Percentiles rank a stretch among this genome's conserved stretches.
phyloP scores from a whole-genome alignment of 306 rosid species.

The Alnus glutinosa region DNA sequence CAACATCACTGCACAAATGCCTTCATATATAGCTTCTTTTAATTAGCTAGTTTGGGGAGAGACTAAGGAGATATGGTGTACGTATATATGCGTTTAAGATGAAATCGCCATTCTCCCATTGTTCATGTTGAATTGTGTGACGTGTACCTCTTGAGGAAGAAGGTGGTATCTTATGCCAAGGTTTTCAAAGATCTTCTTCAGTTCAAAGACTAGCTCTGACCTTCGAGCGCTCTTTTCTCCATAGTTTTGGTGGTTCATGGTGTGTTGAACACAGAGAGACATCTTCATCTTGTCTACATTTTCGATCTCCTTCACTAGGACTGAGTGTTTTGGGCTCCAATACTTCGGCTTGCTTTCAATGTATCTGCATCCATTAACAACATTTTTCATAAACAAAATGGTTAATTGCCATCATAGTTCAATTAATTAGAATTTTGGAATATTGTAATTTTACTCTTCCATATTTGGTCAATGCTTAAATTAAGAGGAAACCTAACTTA shows the following conservation, averaged over 20 bases:
- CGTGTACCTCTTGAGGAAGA: conserved; percentile 48
- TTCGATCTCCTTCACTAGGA: conserved; percentile 49
- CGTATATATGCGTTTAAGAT: not conserved
- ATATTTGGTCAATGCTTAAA: not conserved
- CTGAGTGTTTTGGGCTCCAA: conserved; percentile 46
- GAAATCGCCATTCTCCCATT: conserved; percentile 27
- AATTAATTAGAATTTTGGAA: not conserved
- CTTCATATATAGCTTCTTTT: not conserved
- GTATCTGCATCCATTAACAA: conserved; percentile 26
- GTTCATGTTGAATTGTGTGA: conserved; percentile 37
- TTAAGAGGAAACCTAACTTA: too few species aligned
- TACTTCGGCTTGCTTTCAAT: conserved; percentile 50
- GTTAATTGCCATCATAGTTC: too few species aligned
- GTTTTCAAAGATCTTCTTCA: conserved; percentile 43
- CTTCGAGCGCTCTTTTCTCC: conserved; percentile 46
- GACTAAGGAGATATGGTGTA: not conserved
- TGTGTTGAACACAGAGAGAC: conserved; percentile 46
- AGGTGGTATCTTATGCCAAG: conserved; percentile 43
- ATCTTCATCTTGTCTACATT: conserved; percentile 53
- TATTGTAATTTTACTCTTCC: not conserved
- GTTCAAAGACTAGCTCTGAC: conserved; percentile 48
- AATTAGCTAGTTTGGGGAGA: not conserved
- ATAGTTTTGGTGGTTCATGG: conserved; percentile 54
- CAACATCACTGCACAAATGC: not conserved
- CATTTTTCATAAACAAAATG: not conserved